A percentile compares a stretch with the other conserved stretches of the same genome.
Conservation (phyloP, 352 stramenopile genomes). For the Phytopythium delawarense region DNA sequence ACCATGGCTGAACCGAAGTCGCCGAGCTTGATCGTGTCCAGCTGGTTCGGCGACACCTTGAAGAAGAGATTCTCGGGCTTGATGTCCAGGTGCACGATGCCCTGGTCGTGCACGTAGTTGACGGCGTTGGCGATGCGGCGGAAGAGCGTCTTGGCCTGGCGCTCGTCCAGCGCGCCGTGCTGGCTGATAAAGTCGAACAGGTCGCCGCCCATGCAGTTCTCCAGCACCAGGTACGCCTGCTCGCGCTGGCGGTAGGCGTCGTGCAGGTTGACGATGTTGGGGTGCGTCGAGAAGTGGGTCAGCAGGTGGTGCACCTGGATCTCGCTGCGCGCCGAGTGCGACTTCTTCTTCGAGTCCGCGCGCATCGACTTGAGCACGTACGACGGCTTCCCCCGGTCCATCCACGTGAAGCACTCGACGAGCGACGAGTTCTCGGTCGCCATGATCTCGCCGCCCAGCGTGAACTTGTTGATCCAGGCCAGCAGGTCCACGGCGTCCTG, state of each 20-base stretch:
- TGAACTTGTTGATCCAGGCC: constrained; percentile 70
- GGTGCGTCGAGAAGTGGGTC: constrained; percentile 66
- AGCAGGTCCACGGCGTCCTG: constrained; percentile 65
- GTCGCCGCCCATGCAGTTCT: constrained; percentile 60
- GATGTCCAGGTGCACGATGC: constrained; percentile 70
- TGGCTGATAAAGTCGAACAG: constrained; percentile 57
- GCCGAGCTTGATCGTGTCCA: constrained; percentile 54
- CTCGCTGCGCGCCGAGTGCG: constrained; percentile 46
- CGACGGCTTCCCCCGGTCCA: constrained; percentile 45
- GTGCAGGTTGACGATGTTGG: constrained; percentile 60
- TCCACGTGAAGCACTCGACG: constrained; percentile 62
- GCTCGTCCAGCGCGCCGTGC: constrained; percentile 47
- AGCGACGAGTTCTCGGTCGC: constrained; percentile 50
- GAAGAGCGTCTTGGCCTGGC: constrained; percentile 42
- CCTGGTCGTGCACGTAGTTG: constrained; percentile 48
- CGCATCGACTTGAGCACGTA: constrained; percentile 68
- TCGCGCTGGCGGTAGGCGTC: constrained; percentile 64
- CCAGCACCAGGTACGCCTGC: constrained; percentile 55
- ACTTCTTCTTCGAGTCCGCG: constrained; percentile 42
- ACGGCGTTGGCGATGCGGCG: constrained; percentile 48
- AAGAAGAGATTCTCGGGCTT: constrained; percentile 84
- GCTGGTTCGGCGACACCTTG: constrained; percentile 36
- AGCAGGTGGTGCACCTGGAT: constrained; percentile 60
- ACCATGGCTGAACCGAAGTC: constrained; percentile 69
- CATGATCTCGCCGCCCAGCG: constrained; percentile 49